Conservation (phyloP, 2,329 filamentous ascomycete genomes). For the Cordyceps javanica region DNA sequence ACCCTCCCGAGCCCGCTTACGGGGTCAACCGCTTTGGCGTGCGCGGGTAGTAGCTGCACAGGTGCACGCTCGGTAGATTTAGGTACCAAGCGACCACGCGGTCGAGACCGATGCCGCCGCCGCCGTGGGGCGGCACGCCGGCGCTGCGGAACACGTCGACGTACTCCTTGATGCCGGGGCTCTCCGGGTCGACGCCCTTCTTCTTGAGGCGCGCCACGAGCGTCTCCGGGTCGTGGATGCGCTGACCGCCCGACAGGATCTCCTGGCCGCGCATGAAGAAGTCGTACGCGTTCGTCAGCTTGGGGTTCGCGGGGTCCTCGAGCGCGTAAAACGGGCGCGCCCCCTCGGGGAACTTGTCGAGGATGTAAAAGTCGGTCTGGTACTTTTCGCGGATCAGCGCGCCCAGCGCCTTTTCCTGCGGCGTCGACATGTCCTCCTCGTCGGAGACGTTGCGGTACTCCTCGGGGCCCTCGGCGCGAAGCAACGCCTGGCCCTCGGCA, state of each 20-base stretch:
- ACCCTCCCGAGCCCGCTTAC: constrained; percentile 22
- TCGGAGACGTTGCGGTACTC: constrained; percentile 64
- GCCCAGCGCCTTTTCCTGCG: constrained; percentile 84
- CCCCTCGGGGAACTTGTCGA: constrained; percentile 90
- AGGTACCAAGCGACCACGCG: constrained; percentile 68
- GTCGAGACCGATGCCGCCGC: constrained; percentile 84
- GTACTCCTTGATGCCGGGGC: constrained; percentile 78
- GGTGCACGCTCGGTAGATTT: constrained; percentile 52
- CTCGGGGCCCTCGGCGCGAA: constrained; percentile 65
- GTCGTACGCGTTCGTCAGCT: constrained; percentile 65
- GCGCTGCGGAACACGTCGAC: constrained; percentile 74
- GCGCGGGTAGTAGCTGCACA: constrained; percentile 52
- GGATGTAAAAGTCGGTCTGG: constrained; percentile 90
- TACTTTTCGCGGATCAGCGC: constrained; percentile 81
- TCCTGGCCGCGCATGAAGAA: constrained; percentile 92
- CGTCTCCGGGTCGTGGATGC: constrained; percentile 73
- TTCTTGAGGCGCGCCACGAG: constrained; percentile 71
- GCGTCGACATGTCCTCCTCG: constrained; percentile 73
- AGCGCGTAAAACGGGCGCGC: constrained; percentile 92
- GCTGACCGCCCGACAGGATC: constrained; percentile 85
- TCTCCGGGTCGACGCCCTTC: constrained; percentile 74
- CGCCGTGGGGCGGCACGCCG: constrained; percentile 84
- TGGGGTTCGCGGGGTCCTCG: constrained; percentile 61
- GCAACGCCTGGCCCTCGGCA: constrained; percentile 68
- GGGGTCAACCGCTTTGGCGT: constrained; percentile 55